A percentile compares a stretch with the other conserved stretches of the same genome.
phyloP scores from a whole-genome alignment of 208 protist genomes.

The Lotmaria passim region DNA sequence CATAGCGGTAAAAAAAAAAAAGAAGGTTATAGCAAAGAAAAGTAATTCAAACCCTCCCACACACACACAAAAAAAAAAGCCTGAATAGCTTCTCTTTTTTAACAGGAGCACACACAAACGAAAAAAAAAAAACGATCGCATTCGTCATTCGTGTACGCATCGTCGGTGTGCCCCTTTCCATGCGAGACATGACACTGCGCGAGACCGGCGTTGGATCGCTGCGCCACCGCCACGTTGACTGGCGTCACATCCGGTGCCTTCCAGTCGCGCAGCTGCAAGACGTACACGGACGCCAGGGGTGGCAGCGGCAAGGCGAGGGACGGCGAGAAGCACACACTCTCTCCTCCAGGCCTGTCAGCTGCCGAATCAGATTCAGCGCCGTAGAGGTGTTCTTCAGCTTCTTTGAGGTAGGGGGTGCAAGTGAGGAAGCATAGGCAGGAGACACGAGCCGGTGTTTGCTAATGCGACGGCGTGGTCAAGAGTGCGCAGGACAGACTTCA shows the following conservation, averaged over 20 bases:
- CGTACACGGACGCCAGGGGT: neutral
- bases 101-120: too few relatives aligned
- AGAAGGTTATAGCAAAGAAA: too few relatives aligned
- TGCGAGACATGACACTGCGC: slow-evolving; percentile 9
- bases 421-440: slow-evolving; percentile 30
- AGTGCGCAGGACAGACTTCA: slow-evolving; percentile 15
- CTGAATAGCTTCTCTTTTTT: too few relatives aligned
- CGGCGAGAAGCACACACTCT: slow-evolving; percentile 21
- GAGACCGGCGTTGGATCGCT: slow-evolving; percentile 1
- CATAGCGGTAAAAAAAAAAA: too few relatives aligned
- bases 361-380: slow-evolving; percentile 7
- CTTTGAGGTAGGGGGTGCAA: neutral
- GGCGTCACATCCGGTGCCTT: slow-evolving; percentile 1
- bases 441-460: slow-evolving; percentile 15
- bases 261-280: slow-evolving; percentile 23
- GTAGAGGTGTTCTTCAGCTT: slow-evolving; percentile 4
- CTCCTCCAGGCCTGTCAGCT: slow-evolving; percentile 22
- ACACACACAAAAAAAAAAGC: too few relatives aligned
- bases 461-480: slow-evolving; percentile 20
- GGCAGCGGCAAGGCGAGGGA: slow-evolving; percentile 9
- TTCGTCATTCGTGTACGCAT: too few relatives aligned
- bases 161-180: slow-evolving; percentile 6
- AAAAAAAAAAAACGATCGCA: too few relatives aligned
- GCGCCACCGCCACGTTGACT: slow-evolving; percentile 15
- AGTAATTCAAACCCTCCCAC: too few relatives aligned